Conservation (phyloP, 2,329 filamentous ascomycete genomes). For the Pseudophaeomoniella oleicola region DNA sequence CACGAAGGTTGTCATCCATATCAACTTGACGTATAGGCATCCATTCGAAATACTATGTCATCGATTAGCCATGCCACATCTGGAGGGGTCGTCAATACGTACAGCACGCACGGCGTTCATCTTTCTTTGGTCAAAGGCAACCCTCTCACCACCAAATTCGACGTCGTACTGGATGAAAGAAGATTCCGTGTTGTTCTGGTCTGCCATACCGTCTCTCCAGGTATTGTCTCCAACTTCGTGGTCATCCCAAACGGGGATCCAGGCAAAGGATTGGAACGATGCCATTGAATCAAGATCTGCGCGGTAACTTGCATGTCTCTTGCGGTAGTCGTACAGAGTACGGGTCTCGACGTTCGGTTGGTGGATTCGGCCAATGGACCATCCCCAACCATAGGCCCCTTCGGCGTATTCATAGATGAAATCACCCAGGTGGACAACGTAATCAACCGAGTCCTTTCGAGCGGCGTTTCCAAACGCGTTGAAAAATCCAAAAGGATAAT, state of each 20-base stretch:
- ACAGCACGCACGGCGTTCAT: slow-evolving; percentile 59
- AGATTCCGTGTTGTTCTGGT: slow-evolving; percentile 51
- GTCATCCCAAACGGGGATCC: slow-evolving; percentile 53
- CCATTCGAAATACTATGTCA: slow-evolving; percentile 11
- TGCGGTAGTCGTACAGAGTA: slow-evolving; percentile 37
- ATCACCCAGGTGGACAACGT: slow-evolving; percentile 43
- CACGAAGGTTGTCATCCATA: slow-evolving; percentile 53
- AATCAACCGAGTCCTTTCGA: slow-evolving; percentile 45
- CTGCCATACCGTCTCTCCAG: slow-evolving; percentile 46
- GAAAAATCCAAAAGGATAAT: slow-evolving; percentile 37
- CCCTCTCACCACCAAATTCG: slow-evolving; percentile 37
- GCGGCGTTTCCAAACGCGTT: slow-evolving; percentile 30
- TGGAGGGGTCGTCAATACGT: too few species aligned
- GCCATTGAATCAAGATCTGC: slow-evolving; percentile 46
- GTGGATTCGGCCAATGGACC: slow-evolving; percentile 36
- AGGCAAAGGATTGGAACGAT: slow-evolving; percentile 42
- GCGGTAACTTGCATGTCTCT: slow-evolving; percentile 41
- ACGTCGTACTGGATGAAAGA: slow-evolving; percentile 42
- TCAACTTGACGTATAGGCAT: slow-evolving; percentile 39
- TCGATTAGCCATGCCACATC: too few species aligned
- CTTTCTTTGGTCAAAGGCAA: slow-evolving; percentile 59
- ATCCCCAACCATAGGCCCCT: slow-evolving; percentile 36
- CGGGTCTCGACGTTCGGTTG: slow-evolving; percentile 37
- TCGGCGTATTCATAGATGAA: slow-evolving; percentile 51
- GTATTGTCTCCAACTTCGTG: slow-evolving; percentile 52